A percentile compares a stretch with the other conserved stretches of the same genome.
phyloP scores from a whole-genome alignment of 129 eudicot genomes.

The Lactuca saligna region DNA sequence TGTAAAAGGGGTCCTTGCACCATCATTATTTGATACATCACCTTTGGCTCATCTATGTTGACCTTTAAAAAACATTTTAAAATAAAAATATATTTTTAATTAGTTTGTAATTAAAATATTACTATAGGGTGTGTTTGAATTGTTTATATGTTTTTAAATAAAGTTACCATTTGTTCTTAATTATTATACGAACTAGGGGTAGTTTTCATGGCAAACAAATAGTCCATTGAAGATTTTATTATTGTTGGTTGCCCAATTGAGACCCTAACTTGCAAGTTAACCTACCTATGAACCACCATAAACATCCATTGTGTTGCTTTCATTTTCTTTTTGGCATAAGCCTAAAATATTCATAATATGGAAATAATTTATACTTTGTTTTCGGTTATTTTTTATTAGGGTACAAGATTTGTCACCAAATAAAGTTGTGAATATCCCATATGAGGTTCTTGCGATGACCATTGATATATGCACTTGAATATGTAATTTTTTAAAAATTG shows the following conservation, averaged over 20 bases:
- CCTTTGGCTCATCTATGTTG: slow-evolving; percentile 18
- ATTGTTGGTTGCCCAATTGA: slow-evolving; percentile 25
- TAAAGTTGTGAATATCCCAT: neutral
- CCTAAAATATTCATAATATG: neutral
- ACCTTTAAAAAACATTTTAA: slow-evolving; percentile 1
- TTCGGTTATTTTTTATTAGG: too few relatives aligned
- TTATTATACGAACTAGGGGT: slow-evolving; percentile 8
- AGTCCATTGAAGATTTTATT: slow-evolving; percentile 25
- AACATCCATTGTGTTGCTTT: slow-evolving; percentile 35
- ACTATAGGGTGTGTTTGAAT: neutral
- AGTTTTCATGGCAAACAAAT: slow-evolving; percentile 30
- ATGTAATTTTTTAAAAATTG: too few relatives aligned
- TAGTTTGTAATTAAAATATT: neutral
- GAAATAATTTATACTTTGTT: neutral
- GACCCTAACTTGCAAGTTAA: slow-evolving; percentile 41
- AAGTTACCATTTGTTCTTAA: neutral
- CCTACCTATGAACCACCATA: slow-evolving; percentile 32
- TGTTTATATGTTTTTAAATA: neutral
- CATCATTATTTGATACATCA: slow-evolving; percentile 34
- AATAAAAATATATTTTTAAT: neutral
- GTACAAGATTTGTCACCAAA: neutral
- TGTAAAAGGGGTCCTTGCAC: slow-evolving; percentile 19
- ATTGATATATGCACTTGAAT: too few relatives aligned
- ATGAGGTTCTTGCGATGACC: too few relatives aligned
- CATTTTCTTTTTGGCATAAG: slow-evolving; percentile 30